Percentiles rank a stretch among this genome's conserved stretches.
phyloP scores from a whole-genome alignment of 371 early-diverging fungal genomes.

The Rhizopus arrhizus region DNA sequence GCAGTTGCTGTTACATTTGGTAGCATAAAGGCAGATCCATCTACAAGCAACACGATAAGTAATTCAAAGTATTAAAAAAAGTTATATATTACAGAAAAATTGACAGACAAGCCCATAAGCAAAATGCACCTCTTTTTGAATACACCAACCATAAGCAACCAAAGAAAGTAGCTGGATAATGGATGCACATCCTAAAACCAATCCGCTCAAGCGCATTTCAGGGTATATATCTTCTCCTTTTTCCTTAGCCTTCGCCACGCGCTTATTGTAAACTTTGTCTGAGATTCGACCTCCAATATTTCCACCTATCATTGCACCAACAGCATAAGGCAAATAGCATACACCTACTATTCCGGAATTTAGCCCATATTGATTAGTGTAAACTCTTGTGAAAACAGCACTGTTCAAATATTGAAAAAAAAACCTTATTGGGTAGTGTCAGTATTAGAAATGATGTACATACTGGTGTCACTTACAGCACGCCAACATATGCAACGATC shows the following conservation, averaged over 20 bases:
- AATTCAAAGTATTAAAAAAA: not conserved
- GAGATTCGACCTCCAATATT: conserved; percentile 40
- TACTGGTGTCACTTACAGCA: conserved; percentile 33
- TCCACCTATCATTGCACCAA: conserved; percentile 39
- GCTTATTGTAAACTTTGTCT: conserved; percentile 30
- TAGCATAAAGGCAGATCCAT: conserved; percentile 36
- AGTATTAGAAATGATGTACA: not conserved
- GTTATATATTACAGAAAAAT: conserved; percentile 34
- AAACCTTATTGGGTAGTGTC: conserved; percentile 18
- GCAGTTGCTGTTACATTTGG: conserved; percentile 43
- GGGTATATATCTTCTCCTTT: conserved; percentile 25
- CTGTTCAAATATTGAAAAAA: conserved; percentile 35
- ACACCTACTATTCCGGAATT: conserved; percentile 36
- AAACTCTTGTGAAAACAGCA: conserved; percentile 40
- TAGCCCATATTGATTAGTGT: conserved; percentile 37
- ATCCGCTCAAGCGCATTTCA: conserved; percentile 44
- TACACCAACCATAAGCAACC: conserved; percentile 47
- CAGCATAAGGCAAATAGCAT: conserved; percentile 39
- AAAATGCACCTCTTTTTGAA: conserved; percentile 43
- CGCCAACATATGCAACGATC: conserved; percentile 31
- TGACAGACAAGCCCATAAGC: conserved; percentile 41
- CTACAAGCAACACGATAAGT: conserved; percentile 17
- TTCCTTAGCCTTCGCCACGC: conserved; percentile 26
- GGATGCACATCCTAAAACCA: conserved; percentile 23
- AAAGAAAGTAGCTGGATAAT: conserved; percentile 26